These are phyloP conservation scores for Drechslerella coelobrocha DNA, from an alignment of 2,329 filamentous ascomycete species.

Conservation along the genomic window DNA sequence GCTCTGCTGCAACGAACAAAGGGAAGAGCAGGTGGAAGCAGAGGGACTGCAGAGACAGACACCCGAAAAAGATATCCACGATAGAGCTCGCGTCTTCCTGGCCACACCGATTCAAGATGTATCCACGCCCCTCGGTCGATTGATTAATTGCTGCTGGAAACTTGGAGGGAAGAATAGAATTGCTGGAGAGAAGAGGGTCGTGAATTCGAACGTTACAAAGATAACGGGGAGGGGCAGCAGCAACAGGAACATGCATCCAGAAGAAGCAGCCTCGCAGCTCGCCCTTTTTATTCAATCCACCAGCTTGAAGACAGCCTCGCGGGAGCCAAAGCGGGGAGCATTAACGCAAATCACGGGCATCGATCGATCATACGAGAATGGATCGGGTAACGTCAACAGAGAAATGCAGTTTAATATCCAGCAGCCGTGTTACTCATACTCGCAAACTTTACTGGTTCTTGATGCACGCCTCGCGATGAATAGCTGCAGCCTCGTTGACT, in stretches of 20 bases:
- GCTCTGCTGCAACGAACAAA: background rate
- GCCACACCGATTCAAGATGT: background rate
- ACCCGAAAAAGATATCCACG: background rate
- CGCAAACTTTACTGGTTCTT: background rate
- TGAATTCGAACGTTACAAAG: too few species aligned
- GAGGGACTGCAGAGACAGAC: background rate
- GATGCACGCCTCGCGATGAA: background rate
- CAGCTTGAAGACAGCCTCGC: background rate
- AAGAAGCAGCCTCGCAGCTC: background rate
- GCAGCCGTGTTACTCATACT: conserved; percentile 1
- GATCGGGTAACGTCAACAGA: background rate
- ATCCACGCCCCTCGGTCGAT: background rate
- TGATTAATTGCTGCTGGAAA: background rate
- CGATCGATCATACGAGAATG: background rate
- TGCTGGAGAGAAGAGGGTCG: background rate
- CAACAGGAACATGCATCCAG: too few species aligned
- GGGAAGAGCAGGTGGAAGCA: background rate
- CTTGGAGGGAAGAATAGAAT: background rate
- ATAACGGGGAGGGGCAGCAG: background rate
- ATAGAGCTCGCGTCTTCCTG: background rate
- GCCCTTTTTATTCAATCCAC: background rate
- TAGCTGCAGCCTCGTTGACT: background rate
- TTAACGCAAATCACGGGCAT: background rate
- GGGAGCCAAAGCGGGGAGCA: background rate
- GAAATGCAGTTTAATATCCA: background rate